Base-by-base conservation (phyloP, 768 basidiomycete species). In the Pisolithus orientalis region DNA sequence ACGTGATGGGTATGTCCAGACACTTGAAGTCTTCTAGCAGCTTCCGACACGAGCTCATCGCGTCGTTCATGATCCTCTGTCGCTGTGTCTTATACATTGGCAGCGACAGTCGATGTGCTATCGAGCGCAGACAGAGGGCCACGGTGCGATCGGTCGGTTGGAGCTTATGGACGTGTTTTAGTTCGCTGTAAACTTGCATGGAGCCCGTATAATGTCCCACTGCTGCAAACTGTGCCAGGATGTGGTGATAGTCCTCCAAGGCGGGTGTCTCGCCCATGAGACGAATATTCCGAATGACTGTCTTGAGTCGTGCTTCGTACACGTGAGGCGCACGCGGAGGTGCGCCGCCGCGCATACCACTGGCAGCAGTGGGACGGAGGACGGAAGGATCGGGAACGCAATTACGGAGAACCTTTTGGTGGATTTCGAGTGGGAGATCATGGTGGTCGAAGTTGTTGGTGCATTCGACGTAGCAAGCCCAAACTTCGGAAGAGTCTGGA, bases 191-290 rank as follows among this genome's bases (percentile, higher is more conserved):
- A 11, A 90, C 79, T 37, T 77, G 65, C 63, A 79, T 72, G 27
- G 77, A 75, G 9, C 85, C 87, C 21, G 71, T 60, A 58, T 80
- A 72, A 60, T 91, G 78, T n/a, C 89, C 90, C 4, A 82, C 80
- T 0, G 83, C 80, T 32, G 88, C 85, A 54, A 89, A 89, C 54
- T 89, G 86, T 55, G 79, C 75, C 47, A 93, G 65, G 53, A 93
- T 70, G 60, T 83, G 84, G 63, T 90, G 77, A 65, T 86, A 92
- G 65, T 92, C 90, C 2, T 82, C 79, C 49, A 85, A 53, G 11
- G 62, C 59, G 11, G 67, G 77, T 52, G 21, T 79, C 75, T 42
- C 66, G 63, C 51, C 62, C 11, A 77, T 61, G 38, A 73, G 71
- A 49, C 81, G 81, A 24, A 91, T 90, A 64, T 87, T 87, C 49